phyloP scores from a whole-genome alignment of 2,329 filamentous ascomycete genomes.

The Botrytis byssoidea region DNA sequence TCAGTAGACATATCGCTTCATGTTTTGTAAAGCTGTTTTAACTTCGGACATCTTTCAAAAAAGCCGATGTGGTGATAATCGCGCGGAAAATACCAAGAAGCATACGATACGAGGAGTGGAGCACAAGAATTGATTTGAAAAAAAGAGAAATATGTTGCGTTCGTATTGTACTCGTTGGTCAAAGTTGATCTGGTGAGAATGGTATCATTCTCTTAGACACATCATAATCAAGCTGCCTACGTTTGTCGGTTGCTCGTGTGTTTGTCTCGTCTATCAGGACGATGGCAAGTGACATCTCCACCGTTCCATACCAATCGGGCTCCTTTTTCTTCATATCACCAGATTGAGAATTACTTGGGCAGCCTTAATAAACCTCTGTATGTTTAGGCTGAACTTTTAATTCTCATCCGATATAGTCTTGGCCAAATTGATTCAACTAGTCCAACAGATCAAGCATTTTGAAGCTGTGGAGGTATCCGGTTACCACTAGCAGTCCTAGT shows the following conservation, averaged over 20 bases:
- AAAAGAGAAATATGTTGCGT: not conserved
- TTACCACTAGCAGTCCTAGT: not conserved
- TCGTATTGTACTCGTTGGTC: not conserved
- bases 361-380: not conserved
- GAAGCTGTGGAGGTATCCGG: not conserved
- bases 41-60: not conserved
- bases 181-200: not conserved
- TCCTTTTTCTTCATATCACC: not conserved
- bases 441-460: not conserved
- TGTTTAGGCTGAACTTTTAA: not conserved
- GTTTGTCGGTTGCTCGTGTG: not conserved
- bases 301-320: not conserved
- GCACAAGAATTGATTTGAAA: not conserved
- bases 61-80: not conserved
- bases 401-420: not conserved
- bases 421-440: not conserved
- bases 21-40: not conserved
- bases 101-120: not conserved
- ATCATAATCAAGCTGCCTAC: not conserved
- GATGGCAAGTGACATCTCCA: not conserved
- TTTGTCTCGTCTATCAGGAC: not conserved
- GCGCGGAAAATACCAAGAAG: not conserved
- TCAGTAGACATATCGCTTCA: not conserved
- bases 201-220: not conserved
- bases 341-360: not conserved